A percentile compares a stretch with the other conserved stretches of the same genome.
These are phyloP conservation scores for Colletotrichum sp. DNA, from an alignment of 2,329 filamentous ascomycete genomes.

Conservation along the genomic window DNA sequence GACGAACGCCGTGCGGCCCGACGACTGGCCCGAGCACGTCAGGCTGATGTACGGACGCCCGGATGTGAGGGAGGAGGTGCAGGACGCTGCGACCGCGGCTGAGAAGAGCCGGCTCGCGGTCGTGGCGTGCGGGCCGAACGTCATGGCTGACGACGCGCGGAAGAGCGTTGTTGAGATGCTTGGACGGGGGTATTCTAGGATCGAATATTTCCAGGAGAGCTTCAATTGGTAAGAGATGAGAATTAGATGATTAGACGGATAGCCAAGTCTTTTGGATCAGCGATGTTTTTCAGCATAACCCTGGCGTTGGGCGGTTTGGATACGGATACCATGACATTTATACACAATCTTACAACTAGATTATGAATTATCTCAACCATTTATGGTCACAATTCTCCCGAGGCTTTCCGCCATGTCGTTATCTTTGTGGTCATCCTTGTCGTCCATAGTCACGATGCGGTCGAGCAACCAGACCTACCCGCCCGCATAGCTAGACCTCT, in stretches of 20 bases:
- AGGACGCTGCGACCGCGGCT: constrained; percentile 25
- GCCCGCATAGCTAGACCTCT: background rate
- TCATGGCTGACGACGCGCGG: constrained; percentile 49
- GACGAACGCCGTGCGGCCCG: background rate
- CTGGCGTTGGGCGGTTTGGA: background rate
- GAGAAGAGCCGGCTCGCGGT: constrained; percentile 38
- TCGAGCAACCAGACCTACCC: background rate
- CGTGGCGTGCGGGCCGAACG: constrained; percentile 48
- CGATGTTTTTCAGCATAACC: background rate
- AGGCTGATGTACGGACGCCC: constrained; percentile 33
- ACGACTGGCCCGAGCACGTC: constrained; percentile 21
- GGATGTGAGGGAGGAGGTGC: constrained; percentile 35
- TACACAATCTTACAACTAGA: background rate
- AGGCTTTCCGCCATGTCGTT: background rate
- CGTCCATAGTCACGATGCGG: background rate
- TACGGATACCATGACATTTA: background rate
- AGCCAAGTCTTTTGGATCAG: background rate
- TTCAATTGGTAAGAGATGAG: constrained; percentile 41
- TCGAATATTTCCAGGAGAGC: constrained; percentile 49
- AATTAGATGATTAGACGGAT: background rate
- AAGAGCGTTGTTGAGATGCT: constrained; percentile 37
- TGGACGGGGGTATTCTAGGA: constrained; percentile 23
- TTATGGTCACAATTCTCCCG: accelerated
- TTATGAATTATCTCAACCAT: background rate
- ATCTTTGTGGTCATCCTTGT: background rate